These are phyloP conservation scores for Aspergillus sp. DNA, from an alignment of 2,329 filamentous ascomycete genomes.

Conservation along the genomic window DNA sequence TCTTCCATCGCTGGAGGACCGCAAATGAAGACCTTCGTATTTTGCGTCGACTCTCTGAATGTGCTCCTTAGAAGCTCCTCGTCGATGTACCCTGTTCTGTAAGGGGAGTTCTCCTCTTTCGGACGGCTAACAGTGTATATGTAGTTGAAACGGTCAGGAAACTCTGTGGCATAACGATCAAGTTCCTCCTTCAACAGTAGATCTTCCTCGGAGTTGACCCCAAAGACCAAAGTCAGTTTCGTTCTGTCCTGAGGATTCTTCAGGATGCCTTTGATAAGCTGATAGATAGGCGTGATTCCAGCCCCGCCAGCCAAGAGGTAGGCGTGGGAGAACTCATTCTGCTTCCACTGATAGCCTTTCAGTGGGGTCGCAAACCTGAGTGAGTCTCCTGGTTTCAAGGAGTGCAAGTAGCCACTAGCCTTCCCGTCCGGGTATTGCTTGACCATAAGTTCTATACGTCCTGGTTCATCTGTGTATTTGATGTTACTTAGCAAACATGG, in stretches of 20 bases:
- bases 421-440: conserved; percentile 69
- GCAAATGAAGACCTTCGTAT: conserved; percentile 66
- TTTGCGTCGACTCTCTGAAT: conserved; percentile 43
- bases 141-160: conserved; percentile 59
- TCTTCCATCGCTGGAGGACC: conserved; percentile 69
- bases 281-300: conserved; percentile 71
- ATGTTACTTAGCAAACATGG: background rate
- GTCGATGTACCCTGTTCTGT: conserved; percentile 51
- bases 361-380: conserved; percentile 61
- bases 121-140: conserved; percentile 59
- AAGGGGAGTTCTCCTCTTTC: conserved; percentile 35
- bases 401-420: conserved; percentile 67
- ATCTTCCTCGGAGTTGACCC: conserved; percentile 66
- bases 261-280: conserved; percentile 65
- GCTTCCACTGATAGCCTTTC: conserved; percentile 57
- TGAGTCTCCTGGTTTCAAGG: conserved; percentile 61
- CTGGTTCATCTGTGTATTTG: conserved; percentile 52
- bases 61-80: conserved; percentile 57
- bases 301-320: conserved; percentile 70
- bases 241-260: conserved; percentile 63
- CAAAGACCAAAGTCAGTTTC: conserved; percentile 65
- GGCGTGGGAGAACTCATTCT: conserved; percentile 54
- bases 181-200: conserved; percentile 61
- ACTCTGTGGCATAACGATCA: conserved; percentile 51
- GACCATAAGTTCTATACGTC: conserved; percentile 64